Evolutionary conservation across 2,329 filamentous ascomycete genomes (phyloP).

Genomic region (Hymenoscyphus fructigenus): DNA sequence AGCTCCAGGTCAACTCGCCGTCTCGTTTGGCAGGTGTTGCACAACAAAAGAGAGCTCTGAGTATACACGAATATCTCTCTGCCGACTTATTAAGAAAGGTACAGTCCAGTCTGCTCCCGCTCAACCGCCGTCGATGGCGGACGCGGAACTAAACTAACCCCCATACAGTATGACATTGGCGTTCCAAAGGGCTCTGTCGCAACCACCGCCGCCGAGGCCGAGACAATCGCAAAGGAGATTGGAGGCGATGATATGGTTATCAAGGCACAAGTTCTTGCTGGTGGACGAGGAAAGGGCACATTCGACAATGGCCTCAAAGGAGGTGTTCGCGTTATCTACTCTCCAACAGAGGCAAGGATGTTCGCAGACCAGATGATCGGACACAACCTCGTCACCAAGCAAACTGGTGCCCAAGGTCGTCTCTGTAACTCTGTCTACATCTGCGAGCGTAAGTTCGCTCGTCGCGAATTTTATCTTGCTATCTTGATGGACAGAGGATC

Average conservation of each 20-base stretch:
- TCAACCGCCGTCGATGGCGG: conserved; percentile 23
- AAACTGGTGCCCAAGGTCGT: conserved; percentile 90
- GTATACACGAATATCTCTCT: conserved; percentile 98
- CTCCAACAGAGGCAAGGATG: conserved; percentile 92
- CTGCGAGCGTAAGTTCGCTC: conserved; percentile 98
- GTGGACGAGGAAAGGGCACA: conserved; percentile 94
- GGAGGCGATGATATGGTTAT: conserved; percentile 97
- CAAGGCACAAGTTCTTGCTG: conserved; percentile 98
- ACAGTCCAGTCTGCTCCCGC: conserved; percentile 27
- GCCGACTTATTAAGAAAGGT: conserved; percentile 82
- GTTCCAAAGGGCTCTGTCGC: conserved; percentile 90
- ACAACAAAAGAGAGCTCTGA: conserved; percentile 83
- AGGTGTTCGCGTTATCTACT: conserved; percentile 98
- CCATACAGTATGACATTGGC: conserved; percentile 83
- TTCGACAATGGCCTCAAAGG: conserved; percentile 99
- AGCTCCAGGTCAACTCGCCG: conserved; percentile 46
- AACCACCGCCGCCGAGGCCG: conserved; percentile 79
- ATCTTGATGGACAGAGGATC: conserved; percentile 95
- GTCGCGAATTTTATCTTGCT: conserved; percentile 97
- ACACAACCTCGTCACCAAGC: conserved; percentile 99
- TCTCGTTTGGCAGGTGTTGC: conserved; percentile 62
- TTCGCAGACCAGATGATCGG: conserved; percentile 99
- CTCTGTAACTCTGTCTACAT: conserved; percentile 98
- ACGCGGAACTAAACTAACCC: conserved; percentile 24
- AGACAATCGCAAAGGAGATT: conserved; percentile 86